Evolutionary conservation across 768 basidiomycete genomes (phyloP), one percentile per base, ranked within the genome.

Genomic region (Trametes gibbosa): DNA sequence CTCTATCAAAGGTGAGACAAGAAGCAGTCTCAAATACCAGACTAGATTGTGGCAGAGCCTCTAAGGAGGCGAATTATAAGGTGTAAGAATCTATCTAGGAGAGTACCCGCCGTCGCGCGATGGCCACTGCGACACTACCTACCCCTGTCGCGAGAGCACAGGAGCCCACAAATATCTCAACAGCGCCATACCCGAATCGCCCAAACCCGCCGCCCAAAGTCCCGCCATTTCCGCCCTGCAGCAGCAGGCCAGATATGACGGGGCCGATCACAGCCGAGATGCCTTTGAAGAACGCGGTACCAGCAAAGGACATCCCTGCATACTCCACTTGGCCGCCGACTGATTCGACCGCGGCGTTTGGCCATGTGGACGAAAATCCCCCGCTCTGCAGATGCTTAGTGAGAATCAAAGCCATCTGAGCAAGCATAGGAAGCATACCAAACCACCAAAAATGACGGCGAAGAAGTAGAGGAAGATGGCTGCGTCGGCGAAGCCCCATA

Each of bases 401-500:
- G 5, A 48, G 42, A 5, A 23, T 16, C 1, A 17, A 29, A 9
- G 8, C 5, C 5, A 10, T 13, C 6, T 27, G 5, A 5, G 14
- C 1, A 25, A 16, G 10, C 19, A 4, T 5, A 9, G 19, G 2
- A 5, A 25, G 46, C 67, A 25, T 23, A 66, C 60, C 39, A 64
- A 45, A 21, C 53, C 54, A n/a, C 65, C 68, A 32, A 65, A 67
- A 17, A 66, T 42, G 23, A 65, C 32, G 1, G 62, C 62, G 39
- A 66, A 65, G 54, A 60, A 60, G 56, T 61, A 64, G 8, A 68
- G 59, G 40, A 53, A 53, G 19, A 54, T 49, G 5, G 64, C 55
- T 1, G 56, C 53, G 51, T 65, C 47, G 9, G 67, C 63, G 32
- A 65, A 65, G 32, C 62, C 65, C 62, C 62, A 68, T 5, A 66